phyloP scores from a whole-genome alignment of 345 rosid genomes.

The Gossypium arboreum region DNA sequence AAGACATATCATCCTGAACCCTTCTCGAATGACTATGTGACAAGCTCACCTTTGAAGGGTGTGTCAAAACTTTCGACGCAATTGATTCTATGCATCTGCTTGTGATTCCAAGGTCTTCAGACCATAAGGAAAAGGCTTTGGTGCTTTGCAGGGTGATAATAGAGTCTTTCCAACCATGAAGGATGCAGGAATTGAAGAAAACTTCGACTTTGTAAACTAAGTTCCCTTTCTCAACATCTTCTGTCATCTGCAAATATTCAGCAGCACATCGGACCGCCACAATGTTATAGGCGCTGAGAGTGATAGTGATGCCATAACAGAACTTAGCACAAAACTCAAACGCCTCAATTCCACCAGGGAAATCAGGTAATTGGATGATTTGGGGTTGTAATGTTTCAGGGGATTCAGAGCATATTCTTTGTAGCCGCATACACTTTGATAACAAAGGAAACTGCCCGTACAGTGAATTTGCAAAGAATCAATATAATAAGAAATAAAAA shows the following conservation, averaged over 20 bases:
- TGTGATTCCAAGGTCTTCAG: constrained; percentile 82
- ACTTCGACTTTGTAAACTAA: constrained; percentile 84
- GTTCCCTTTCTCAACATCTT: constrained; percentile 96
- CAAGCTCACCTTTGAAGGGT: constrained; percentile 73
- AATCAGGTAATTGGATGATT: constrained; percentile 71
- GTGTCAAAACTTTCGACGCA: constrained; percentile 57
- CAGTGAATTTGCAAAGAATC: constrained; percentile 9
- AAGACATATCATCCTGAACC: constrained; percentile 60
- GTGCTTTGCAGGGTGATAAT: constrained; percentile 82
- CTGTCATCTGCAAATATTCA: constrained; percentile 89
- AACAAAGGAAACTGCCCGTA: constrained; percentile 78
- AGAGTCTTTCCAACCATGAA: constrained; percentile 89
- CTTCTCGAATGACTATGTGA: constrained; percentile 83
- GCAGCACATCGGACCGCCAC: constrained; percentile 85
- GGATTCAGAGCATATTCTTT: constrained; percentile 67
- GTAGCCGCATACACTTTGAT: constrained; percentile 76
- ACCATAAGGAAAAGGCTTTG: constrained; percentile 63
- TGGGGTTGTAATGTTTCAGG: constrained; percentile 62
- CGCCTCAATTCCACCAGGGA: constrained; percentile 84
- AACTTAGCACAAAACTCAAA: constrained; percentile 94
- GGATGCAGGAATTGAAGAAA: constrained; percentile 80
- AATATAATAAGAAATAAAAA: neutral
- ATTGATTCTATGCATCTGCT: constrained; percentile 84
- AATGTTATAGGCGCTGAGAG: constrained; percentile 87
- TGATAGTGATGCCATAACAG: constrained; percentile 92